These are phyloP conservation scores for Lactarius evosmus DNA, from an alignment of 768 basidiomycete species.

Conservation along the genomic window DNA sequence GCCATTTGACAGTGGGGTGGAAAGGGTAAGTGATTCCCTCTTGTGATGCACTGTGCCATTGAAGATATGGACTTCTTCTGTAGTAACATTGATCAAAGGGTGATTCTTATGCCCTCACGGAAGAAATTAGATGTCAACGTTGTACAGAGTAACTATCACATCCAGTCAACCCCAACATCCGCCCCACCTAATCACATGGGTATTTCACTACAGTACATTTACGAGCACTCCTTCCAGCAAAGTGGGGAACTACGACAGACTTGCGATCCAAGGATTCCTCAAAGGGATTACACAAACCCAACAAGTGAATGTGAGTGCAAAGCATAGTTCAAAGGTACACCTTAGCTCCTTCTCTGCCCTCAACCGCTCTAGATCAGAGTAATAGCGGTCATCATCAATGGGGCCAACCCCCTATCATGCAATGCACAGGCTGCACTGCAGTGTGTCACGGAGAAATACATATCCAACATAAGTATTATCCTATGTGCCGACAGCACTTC, in stretches of 20 bases:
- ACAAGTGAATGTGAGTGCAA: conserved; percentile 93
- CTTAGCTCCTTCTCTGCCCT: background rate
- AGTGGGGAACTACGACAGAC: conserved; percentile 90
- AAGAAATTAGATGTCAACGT: conserved; percentile 95
- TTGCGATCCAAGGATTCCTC: conserved; percentile 93
- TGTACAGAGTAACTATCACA: conserved; percentile 96
- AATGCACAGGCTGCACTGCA: conserved; percentile 97
- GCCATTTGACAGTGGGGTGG: conserved; percentile 86
- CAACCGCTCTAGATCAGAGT: background rate
- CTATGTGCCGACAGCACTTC: conserved; percentile 95
- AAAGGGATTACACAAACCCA: conserved; percentile 99
- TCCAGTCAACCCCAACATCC: conserved; percentile 96
- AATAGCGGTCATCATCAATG: conserved; percentile 95
- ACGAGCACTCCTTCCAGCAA: conserved; percentile 53
- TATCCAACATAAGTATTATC: conserved; percentile 95
- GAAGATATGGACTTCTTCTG: background rate
- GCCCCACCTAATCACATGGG: conserved; percentile 22
- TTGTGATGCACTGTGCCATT: conserved; percentile 3
- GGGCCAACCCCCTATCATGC: conserved; percentile 90
- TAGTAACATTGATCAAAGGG: conserved; percentile 97
- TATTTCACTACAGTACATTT: background rate
- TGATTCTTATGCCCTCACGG: conserved; percentile 91
- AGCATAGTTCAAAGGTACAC: conserved; percentile 90
- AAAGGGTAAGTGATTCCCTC: conserved; percentile 59
- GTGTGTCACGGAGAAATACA: conserved; percentile 99